Evolutionary conservation across 805 yeast genomes (phyloP), one percentile per base, ranked within the genome.

Genomic region (Pichia cephalocereana): DNA sequence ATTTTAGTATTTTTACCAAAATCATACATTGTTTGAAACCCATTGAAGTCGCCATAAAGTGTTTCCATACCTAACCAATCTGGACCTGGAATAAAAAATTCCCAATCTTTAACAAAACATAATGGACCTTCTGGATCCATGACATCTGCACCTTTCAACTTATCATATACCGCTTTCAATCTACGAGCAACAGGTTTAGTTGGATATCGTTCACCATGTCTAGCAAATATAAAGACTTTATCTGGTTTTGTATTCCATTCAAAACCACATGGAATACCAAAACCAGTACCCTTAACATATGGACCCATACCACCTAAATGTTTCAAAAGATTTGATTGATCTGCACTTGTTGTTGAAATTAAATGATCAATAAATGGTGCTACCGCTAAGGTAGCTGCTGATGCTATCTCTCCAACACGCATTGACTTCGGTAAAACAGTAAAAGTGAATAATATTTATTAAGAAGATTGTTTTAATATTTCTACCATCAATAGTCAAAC

Each of bases 201-300:
- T 4, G 87, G 88, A 58, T 71, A 84, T 54, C 95, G 70, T 62
- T 86, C 93, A 19, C 91, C 95, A 59, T 87, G 95, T 58, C 96
- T 75, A 55, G 81, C 79, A 45, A 83, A 65, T 23, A 84, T 65
- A 54, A 83, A 88, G 10, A 83, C 86, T 62, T 84, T 91, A 55
- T 77, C 77, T 47, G 81, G 68, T 38, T 43, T 37, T 6, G 18
- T 10, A 27, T 40, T 32, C 39, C 40, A 40, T 15, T 44, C 38
- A 11, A 49, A 36, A 11, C 36, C 44, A 7, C 34, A 12, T 18
- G 84, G 82, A 38, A 80, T 71, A 3, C 84, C 85, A 55, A 62
- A 75, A 1, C 83, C 83, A 4, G 66, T 63, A 44, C 68, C 70
- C 46, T 72, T 71, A 36, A 74, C 64, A 54, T 75, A 80, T 8